Base-by-base conservation (phyloP, 345 rosid genomes). In the Gossypium thurberi region DNA sequence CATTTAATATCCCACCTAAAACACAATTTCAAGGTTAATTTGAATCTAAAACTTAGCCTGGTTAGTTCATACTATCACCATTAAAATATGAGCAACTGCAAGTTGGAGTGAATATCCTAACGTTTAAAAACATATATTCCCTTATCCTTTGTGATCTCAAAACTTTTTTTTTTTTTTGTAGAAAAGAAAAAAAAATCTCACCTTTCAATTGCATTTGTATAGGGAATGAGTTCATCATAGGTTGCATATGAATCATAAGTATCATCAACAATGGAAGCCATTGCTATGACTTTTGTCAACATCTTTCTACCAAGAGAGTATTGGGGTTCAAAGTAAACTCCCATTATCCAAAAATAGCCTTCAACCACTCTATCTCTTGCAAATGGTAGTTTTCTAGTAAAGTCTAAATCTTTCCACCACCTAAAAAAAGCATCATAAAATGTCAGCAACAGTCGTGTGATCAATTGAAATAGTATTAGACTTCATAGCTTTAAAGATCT, bases 391-490 rank as follows among this genome's bases (percentile, higher is more conserved):
- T 79, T 82, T 1, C 17, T 82, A 4, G 57, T 20, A 23, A 76
- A 65, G 43, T 82, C 80, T 26, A 82, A 59, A 20, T 67, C 70
- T 71, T 66, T 76, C 82, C 81, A 82, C 82, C 80, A 82, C 75
- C 84, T 81, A 47, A 17, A 62, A 37, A 11, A 33, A 5, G 40
- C 40, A 33, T 33, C 40, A 5, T 5, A 33, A 33, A 33, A 33
- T 33, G 40, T 33, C 40, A 33, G 40, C 40, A 33, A 33, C 7
- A 33, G 40, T 33, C 40, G 40, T 33, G 40, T 33, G 40, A 33
- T 5, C 1, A 33, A 33, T 5, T 33, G 40, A 5, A 0, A 33
- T 4, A 33, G 40, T 33, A 5, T 33, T 33, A 33, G 40, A 33
- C 40, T 33, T 33, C 40, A 33, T 33, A 33, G 37, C 37, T 33